Conservation (phyloP, 352 stramenopile species). For the Pythium phragmitis region DNA sequence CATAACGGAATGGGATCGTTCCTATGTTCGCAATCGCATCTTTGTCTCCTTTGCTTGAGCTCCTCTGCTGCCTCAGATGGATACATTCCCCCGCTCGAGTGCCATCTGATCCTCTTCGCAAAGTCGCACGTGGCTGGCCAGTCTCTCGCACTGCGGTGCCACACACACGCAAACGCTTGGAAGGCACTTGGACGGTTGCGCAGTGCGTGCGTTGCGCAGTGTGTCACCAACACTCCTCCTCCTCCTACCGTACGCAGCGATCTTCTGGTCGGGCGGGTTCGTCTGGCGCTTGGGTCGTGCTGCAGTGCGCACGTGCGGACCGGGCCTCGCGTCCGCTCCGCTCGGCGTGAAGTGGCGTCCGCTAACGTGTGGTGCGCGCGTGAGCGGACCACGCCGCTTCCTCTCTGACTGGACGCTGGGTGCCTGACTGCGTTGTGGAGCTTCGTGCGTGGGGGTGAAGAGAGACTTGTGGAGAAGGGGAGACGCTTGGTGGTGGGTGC, state of each 20-base stretch:
- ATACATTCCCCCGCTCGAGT: constrained; percentile 17
- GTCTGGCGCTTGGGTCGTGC: no score
- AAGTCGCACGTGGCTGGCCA: background rate
- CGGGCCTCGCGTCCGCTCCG: constrained; percentile 6
- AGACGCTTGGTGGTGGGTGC: background rate
- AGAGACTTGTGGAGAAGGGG: background rate
- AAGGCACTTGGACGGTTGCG: background rate
- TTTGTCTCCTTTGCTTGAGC: background rate
- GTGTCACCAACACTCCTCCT: no score
- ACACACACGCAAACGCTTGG: constrained; percentile 4
- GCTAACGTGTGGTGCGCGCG: constrained; percentile 3
- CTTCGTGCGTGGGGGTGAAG: background rate
- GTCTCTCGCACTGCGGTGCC: constrained; percentile 28
- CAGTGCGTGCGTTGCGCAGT: no score
- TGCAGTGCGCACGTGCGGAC: background rate
- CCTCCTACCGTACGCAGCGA: no score
- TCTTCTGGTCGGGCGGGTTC: background rate
- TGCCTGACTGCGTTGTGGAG: background rate
- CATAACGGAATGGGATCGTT: background rate
- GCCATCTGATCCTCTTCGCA: constrained; percentile 9
- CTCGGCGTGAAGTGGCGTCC: constrained; percentile 8
- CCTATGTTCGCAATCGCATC: constrained; percentile 1
- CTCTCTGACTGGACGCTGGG: background rate
- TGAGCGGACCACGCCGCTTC: constrained; percentile 15
- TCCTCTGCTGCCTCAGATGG: constrained; percentile 9